Percentiles rank a stretch among this genome's conserved stretches.
phyloP scores from a whole-genome alignment of 2,329 filamentous ascomycete species.

The Lachnellula willkommii region DNA sequence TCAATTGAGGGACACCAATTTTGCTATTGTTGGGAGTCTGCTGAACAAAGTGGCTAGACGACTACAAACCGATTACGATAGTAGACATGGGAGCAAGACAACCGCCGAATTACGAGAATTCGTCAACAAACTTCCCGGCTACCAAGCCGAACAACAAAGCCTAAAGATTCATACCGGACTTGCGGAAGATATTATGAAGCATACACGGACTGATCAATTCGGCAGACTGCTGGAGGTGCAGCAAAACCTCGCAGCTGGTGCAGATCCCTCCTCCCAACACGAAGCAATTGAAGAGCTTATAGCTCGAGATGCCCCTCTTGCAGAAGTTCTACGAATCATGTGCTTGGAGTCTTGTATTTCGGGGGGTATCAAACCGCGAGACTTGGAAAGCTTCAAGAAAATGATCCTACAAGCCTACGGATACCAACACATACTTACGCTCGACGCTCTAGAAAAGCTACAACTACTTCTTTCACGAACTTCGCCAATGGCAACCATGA shows the following conservation, averaged over 20 bases:
- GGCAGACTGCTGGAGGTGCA: slow-evolving; percentile 86
- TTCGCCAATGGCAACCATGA: slow-evolving; percentile 73
- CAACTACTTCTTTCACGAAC: slow-evolving; percentile 75
- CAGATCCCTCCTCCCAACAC: slow-evolving; percentile 83
- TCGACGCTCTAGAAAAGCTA: slow-evolving; percentile 82
- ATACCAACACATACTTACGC: slow-evolving; percentile 87
- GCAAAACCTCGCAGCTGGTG: slow-evolving; percentile 87
- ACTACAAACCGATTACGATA: slow-evolving; percentile 82
- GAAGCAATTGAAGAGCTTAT: slow-evolving; percentile 94
- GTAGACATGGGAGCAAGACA: slow-evolving; percentile 77
- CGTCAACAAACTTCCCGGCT: slow-evolving; percentile 85
- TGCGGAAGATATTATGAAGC: slow-evolving; percentile 91
- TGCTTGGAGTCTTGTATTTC: slow-evolving; percentile 89
- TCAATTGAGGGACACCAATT: slow-evolving; percentile 86
- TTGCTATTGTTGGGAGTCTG: slow-evolving; percentile 83
- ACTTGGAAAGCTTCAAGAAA: slow-evolving; percentile 83
- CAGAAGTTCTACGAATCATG: slow-evolving; percentile 76
- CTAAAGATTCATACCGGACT: slow-evolving; percentile 88
- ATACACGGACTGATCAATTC: slow-evolving; percentile 85
- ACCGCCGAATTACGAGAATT: slow-evolving; percentile 91
- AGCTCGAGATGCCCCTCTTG: slow-evolving; percentile 72
- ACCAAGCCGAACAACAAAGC: slow-evolving; percentile 89
- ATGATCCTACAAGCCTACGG: slow-evolving; percentile 89
- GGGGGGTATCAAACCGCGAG: slow-evolving; percentile 80
- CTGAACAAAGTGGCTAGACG: slow-evolving; percentile 88